Base-by-base conservation (phyloP, 352 stramenopile species). In the Pseudoperonospora humuli region DNA sequence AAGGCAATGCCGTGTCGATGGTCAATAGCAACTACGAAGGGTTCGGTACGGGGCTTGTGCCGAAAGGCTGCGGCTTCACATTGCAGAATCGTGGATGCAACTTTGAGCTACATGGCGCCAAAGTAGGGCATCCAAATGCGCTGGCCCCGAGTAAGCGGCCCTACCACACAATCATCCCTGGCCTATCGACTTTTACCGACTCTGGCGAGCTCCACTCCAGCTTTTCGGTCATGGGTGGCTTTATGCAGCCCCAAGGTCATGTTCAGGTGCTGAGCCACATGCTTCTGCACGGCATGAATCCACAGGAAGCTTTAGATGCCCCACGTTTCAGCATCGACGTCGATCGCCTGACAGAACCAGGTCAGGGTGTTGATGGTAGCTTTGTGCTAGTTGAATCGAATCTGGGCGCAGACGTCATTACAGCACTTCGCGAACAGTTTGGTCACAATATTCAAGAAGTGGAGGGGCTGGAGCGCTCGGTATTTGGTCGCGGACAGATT, bases 161-260 rank as follows among this genome's bases (percentile, higher is more conserved):
- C 3, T 98, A 98, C 76, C 96, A 99, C 67, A 99, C 96, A 7
- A 99, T 99, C 57, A 98, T 99, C 45, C 96, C 96, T 26, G 91
- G 67, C 23, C 84, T 99, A 37, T 64, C 93, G 14, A 97, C 95
- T 15, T 84, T 94, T 41, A 50, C 59, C 0, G 86, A 82, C 31
- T 89, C 84, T 0, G 69, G 84, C 18, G 78, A 96, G 17, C 57
- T 98, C 8, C 95, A 95, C 59, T 86, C 90, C n/a, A 96, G 76
- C 11, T 89, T 98, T 50, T 85, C 77, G 9, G 74, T 88, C 61
- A 95, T 95, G 75, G 77, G 77, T 27, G 77, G 62, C 28, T 98
- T 97, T 63, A 98, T 98, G 93, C 95, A 98, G 68, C 94, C 95
- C 1, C 95, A 98, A 60, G 95, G 95, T 23, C 95, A 98, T 66